Conservation (phyloP, 306 rosid species). For the Glycyrrhiza uralensis region DNA sequence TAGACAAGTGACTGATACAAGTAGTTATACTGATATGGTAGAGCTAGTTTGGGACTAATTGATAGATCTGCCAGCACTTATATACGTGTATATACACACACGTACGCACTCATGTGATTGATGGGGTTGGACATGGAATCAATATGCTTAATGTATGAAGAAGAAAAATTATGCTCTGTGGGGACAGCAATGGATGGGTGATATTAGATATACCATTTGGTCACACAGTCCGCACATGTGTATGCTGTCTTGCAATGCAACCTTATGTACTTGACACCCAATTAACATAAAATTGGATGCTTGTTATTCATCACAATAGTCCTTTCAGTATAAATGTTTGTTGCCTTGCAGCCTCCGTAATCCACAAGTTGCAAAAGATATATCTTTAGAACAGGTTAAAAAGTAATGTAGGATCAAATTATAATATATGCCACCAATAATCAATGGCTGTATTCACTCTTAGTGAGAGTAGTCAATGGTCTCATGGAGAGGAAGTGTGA, state of each 20-base stretch:
- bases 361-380: constrained; percentile 24
- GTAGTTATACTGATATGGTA: constrained; percentile 18
- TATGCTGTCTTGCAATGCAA: constrained; percentile 35
- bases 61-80: constrained; percentile 31
- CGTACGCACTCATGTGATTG: constrained; percentile 50
- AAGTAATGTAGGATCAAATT: background rate
- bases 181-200: constrained; percentile 81
- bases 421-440: constrained; percentile 12
- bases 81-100: background rate
- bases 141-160: constrained; percentile 49
- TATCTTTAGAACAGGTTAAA: constrained; percentile 1
- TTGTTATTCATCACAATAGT: constrained; percentile 20
- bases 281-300: constrained; percentile 29
- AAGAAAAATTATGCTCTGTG: constrained; percentile 49
- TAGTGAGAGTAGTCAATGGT: constrained; percentile 16
- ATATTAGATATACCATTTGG: constrained; percentile 43
- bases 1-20: background rate
- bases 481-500: constrained; percentile 25
- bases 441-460: constrained; percentile 13
- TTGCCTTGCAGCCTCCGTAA: background rate
- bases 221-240: constrained; percentile 54
- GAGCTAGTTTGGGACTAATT: constrained; percentile 29
- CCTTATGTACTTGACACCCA: constrained; percentile 18
- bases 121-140: constrained; percentile 56
- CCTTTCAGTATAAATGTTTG: constrained; percentile 1